Conservation (phyloP, 805 yeast genomes). For the Candida silvicultrix region DNA sequence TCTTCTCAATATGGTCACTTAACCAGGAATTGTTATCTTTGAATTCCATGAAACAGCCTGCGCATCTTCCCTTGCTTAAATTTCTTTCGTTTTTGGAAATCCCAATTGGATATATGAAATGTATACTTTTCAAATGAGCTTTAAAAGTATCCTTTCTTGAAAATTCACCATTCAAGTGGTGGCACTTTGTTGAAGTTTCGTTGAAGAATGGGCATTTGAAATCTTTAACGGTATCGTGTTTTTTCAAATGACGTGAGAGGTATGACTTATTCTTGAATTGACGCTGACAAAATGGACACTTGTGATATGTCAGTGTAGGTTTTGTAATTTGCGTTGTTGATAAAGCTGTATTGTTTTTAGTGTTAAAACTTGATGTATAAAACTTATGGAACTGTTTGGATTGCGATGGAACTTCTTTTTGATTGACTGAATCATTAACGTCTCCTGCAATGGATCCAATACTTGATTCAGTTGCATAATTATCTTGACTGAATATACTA, state of each 20-base stretch:
- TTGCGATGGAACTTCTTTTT: no score
- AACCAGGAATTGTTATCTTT: constrained; percentile 65
- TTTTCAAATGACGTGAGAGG: constrained; percentile 75
- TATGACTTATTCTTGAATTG: constrained; percentile 73
- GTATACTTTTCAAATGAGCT: constrained; percentile 72
- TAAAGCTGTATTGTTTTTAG: background rate
- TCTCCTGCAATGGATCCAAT: background rate
- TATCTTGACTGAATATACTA: no score
- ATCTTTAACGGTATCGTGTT: constrained; percentile 72
- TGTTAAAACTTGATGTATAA: constrained; percentile 8
- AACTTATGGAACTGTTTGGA: constrained; percentile 16
- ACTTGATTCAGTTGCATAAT: background rate
- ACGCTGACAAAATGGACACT: constrained; percentile 65
- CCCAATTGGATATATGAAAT: constrained; percentile 69
- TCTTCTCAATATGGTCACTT: constrained; percentile 52
- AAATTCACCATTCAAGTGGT: constrained; percentile 68
- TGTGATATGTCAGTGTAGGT: constrained; percentile 15
- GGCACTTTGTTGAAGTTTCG: constrained; percentile 30
- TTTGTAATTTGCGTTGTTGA: constrained; percentile 3
- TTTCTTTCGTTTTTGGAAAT: constrained; percentile 59
- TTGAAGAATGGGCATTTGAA: constrained; percentile 71
- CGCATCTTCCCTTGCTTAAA: constrained; percentile 57
- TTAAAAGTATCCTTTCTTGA: constrained; percentile 76
- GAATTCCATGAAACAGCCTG: constrained; percentile 57
- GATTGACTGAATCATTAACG: no score